Evolutionary conservation across 1,284 basidiomycete species (phyloP).

Genomic region (Bondarzewia mesenterica): DNA sequence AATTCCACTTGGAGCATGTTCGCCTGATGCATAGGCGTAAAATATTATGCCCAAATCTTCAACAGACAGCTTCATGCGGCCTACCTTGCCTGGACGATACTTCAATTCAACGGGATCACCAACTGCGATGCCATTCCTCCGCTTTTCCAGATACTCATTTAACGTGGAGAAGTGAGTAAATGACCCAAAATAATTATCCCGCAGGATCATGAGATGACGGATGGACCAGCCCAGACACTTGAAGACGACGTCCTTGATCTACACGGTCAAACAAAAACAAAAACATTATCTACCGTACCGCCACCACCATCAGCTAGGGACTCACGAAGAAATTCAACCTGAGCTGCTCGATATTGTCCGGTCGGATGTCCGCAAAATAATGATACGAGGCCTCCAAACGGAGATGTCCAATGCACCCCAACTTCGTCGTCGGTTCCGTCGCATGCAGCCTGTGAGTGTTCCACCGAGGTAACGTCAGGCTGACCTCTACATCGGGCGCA

Average conservation of each 20-base stretch:
- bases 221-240: conserved; percentile 81
- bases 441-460: conserved; percentile 77
- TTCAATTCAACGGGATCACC: conserved; percentile 80
- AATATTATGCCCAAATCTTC: too few relatives aligned
- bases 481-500: conserved; percentile 47
- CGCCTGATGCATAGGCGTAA: conserved; percentile 35
- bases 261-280: conserved; percentile 3
- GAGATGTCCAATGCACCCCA: conserved; percentile 56
- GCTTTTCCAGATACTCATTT: conserved; percentile 73
- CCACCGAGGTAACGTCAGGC: conserved; percentile 77
- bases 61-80: too few relatives aligned
- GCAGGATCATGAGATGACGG: conserved; percentile 78
- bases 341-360: conserved; percentile 74
- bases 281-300: neutral
- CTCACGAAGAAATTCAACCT: conserved; percentile 61
- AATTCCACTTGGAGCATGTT: conserved; percentile 78
- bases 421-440: conserved; percentile 37
- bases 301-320: too few relatives aligned
- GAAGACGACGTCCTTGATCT: conserved; percentile 52
- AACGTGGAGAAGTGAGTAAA: conserved; percentile 89
- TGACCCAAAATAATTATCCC: conserved; percentile 87
- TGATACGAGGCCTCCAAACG: conserved; percentile 65
- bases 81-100: conserved; percentile 61
- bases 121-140: conserved; percentile 44
- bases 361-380: conserved; percentile 59